These are phyloP conservation scores for Emergomyces pasteurianus DNA, from an alignment of 2,329 filamentous ascomycete genomes.

Conservation along the genomic window DNA sequence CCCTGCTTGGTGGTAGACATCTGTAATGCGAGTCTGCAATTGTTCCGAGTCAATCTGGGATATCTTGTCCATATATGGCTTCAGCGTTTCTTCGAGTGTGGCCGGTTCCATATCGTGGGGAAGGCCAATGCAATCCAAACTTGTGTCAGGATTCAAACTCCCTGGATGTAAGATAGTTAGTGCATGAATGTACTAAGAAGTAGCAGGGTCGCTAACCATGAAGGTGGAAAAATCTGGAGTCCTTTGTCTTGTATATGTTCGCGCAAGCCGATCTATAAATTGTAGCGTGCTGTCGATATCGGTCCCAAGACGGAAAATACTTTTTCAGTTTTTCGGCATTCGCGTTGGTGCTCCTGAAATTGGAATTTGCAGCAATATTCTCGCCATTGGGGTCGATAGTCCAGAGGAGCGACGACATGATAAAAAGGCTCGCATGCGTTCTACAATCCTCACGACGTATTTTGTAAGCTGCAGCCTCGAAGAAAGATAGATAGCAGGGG, in stretches of 20 bases:
- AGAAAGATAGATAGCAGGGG: background rate
- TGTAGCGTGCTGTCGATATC: conserved; percentile 9
- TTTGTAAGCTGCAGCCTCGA: background rate
- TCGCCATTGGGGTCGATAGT: conserved; percentile 23
- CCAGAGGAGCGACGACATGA: conserved; percentile 30
- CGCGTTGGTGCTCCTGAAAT: conserved; percentile 12
- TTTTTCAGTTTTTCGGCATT: conserved; percentile 7
- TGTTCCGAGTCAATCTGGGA: conserved; percentile 14
- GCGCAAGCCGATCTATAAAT: conserved; percentile 19
- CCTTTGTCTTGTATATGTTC: conserved; percentile 38
- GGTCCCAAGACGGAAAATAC: background rate
- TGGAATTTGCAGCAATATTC: conserved; percentile 7
- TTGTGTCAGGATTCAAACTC: background rate
- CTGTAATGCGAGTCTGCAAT: conserved; percentile 22
- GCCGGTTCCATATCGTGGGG: background rate
- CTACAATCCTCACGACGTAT: conserved; percentile 7
- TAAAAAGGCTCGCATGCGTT: conserved; percentile 35
- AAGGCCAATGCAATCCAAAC: background rate
- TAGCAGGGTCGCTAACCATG: conserved; percentile 26
- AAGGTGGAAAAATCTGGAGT: conserved; percentile 36
- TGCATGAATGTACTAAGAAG: background rate
- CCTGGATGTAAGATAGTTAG: background rate
- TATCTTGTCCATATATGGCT: background rate
- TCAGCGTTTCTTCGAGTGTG: background rate
- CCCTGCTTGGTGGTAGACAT: conserved; percentile 15